Percentiles rank a stretch among this genome's conserved stretches.
These are phyloP conservation scores for Cylindrodendrum hubeiense DNA, from an alignment of 2,329 filamentous ascomycete genomes.

Conservation along the genomic window DNA sequence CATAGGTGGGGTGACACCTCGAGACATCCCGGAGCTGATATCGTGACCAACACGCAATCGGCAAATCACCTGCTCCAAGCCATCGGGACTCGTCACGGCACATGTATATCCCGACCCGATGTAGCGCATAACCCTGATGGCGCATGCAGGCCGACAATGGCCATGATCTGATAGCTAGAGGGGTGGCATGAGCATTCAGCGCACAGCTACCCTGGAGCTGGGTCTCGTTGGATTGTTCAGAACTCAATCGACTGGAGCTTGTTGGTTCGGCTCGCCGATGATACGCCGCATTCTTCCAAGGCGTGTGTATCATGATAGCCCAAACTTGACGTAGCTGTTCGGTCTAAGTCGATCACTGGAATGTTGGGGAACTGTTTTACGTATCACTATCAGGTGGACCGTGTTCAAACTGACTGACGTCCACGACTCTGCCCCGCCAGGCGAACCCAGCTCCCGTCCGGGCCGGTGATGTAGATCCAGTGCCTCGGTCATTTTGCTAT, in stretches of 20 bases:
- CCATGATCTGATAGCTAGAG: slow-evolving; percentile 32
- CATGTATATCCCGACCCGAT: slow-evolving; percentile 9
- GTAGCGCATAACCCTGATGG: slow-evolving; percentile 1
- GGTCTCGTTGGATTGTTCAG: background rate
- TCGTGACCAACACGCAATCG: slow-evolving; percentile 34
- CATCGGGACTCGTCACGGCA: slow-evolving; percentile 19
- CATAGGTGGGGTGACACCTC: slow-evolving; percentile 34
- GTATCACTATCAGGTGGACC: slow-evolving; percentile 13
- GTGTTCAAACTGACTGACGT: background rate
- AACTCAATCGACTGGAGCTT: slow-evolving; percentile 9
- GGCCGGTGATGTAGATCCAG: slow-evolving; percentile 4
- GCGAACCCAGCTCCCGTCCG: background rate
- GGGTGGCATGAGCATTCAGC: slow-evolving; percentile 35
- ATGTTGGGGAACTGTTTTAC: slow-evolving; percentile 29
- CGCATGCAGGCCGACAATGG: slow-evolving; percentile 27
- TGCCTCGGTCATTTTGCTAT: slow-evolving; percentile 23
- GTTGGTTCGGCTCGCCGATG: slow-evolving; percentile 22
- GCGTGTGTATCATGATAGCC: slow-evolving; percentile 16
- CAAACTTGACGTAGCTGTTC: slow-evolving; percentile 8
- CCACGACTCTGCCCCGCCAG: background rate
- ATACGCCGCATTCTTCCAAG: slow-evolving; percentile 24
- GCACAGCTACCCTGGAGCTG: slow-evolving; percentile 20
- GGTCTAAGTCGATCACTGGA: slow-evolving; percentile 35
- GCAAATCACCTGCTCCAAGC: slow-evolving; percentile 19
- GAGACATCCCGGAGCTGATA: slow-evolving; percentile 19